Base-by-base conservation (phyloP, 1,284 basidiomycete species). In the Malassezia equina region DNA sequence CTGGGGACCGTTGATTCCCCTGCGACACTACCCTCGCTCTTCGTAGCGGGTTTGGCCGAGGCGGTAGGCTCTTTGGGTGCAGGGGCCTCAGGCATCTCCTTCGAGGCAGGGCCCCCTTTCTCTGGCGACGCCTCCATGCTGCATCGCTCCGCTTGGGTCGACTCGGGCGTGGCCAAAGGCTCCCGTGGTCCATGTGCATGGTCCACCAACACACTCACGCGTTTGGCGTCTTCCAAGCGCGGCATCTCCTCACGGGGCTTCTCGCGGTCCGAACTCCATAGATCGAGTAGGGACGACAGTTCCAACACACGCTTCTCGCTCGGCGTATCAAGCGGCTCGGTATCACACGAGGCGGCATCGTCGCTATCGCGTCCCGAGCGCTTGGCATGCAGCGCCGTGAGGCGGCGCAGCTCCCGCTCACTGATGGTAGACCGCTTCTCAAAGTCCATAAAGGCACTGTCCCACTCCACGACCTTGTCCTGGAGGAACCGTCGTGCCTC, bases 381-480 rank as follows among this genome's bases (percentile, higher is more conserved):
- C 60, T 79, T 79, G 25, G 81, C 75, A 47, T 69, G 77, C 13
- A 62, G 65, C 29, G 71, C 64, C 9, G 73, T 71, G 24, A 76
- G 58, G 34, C 75, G 64, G 12, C 76, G 73, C 24, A 73, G 63
- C 51, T 76, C 76, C 40, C 73, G 71, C 40, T 75, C 75, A 21
- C 67, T 63, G 1, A 85, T 54, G 83, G 76, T 64, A 51, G 58
- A 60, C 29, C 67, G 65, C 48, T 67, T 66, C 55, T 76, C 78
- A 67, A 70, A 79, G 60, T 79, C 67, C 36, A 73, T 84, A 68
- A 90, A 88, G 67, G 89, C 86, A 55, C 82, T 81, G 71, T 94
- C 90, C 88, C 91, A 96, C 39, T 86, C 86, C n/a, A 95, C 89
- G 48, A 94, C 90, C 75, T 86, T 87, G 69, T 94, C 89, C 76